Percentiles rank a stretch among this genome's conserved stretches.
These are phyloP conservation scores for Lepidium aucheri DNA, from an alignment of 345 rosid species.

Conservation along the genomic window DNA sequence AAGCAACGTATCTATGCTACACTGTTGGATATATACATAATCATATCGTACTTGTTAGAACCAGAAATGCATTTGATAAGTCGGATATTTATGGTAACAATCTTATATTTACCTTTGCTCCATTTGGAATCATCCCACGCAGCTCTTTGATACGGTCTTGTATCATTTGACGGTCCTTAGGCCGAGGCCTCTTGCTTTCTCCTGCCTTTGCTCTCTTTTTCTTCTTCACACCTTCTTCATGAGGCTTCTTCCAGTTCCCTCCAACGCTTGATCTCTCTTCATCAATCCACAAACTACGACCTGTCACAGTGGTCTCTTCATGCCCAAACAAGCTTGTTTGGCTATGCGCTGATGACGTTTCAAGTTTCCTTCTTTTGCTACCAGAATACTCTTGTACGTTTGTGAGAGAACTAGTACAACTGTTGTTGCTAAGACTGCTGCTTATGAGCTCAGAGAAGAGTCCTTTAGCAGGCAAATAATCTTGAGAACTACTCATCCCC, in stretches of 20 bases:
- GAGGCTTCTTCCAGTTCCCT: conserved; percentile 37
- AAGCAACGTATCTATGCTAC: conserved; percentile 80
- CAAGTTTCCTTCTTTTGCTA: conserved; percentile 44
- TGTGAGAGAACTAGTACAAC: conserved; percentile 21
- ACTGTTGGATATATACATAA: conserved; percentile 34
- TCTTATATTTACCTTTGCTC: conserved; percentile 90
- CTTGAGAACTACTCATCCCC: conserved; percentile 27
- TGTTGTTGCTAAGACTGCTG: conserved; percentile 45
- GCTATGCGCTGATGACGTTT: conserved; percentile 30
- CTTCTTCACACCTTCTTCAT: conserved; percentile 42
- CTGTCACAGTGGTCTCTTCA: conserved; percentile 21
- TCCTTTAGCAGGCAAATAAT: conserved; percentile 40
- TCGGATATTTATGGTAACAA: too few relatives aligned
- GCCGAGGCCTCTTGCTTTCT: conserved; percentile 80
- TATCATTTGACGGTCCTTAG: conserved; percentile 93
- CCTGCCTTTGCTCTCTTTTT: conserved; percentile 80
- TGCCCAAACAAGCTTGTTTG: conserved; percentile 5
- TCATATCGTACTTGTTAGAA: background rate
- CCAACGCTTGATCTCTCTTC: conserved; percentile 50
- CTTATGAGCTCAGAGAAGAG: conserved; percentile 74
- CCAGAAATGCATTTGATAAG: background rate
- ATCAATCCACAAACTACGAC: conserved; percentile 60
- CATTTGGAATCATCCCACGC: conserved; percentile 77
- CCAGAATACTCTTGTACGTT: conserved; percentile 14
- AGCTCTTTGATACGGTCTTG: conserved; percentile 90